Evolutionary conservation across 2,329 filamentous ascomycete genomes (phyloP).

Genomic region (Colletotrichum musae): DNA sequence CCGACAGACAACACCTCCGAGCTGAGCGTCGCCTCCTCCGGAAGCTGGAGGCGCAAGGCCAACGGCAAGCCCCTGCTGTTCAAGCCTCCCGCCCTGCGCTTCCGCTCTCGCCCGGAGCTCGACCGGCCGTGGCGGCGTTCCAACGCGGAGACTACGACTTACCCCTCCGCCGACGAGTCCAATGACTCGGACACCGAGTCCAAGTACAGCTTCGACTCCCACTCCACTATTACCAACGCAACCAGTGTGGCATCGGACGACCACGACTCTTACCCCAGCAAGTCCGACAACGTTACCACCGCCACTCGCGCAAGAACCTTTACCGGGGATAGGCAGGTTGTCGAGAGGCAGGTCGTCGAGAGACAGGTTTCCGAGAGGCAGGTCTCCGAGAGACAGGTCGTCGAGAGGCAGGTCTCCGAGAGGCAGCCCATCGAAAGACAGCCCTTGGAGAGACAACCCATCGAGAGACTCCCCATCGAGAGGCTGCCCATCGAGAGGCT

Average conservation of each 20-base stretch:
- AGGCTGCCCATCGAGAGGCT: too few relatives aligned
- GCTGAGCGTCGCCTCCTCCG: slow-evolving; percentile 33
- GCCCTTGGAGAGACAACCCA: too few relatives aligned
- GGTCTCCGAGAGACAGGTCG: too few relatives aligned
- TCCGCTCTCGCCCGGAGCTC: slow-evolving; percentile 30
- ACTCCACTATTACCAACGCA: slow-evolving; percentile 38
- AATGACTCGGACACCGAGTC: slow-evolving; percentile 41
- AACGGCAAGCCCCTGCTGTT: slow-evolving; percentile 35
- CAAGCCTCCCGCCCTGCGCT: slow-evolving; percentile 40
- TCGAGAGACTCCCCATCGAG: too few relatives aligned
- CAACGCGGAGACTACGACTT: slow-evolving; percentile 2
- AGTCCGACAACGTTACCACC: slow-evolving; percentile 16
- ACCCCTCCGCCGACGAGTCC: slow-evolving; percentile 39
- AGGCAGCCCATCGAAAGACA: too few relatives aligned
- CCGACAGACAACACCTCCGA: slow-evolving; percentile 34
- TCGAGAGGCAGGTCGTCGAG: not conserved
- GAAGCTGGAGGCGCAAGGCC: slow-evolving; percentile 24
- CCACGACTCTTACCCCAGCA: slow-evolving; percentile 20
- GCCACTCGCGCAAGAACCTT: slow-evolving; percentile 20
- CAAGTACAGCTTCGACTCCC: slow-evolving; percentile 39
- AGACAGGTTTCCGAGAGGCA: too few relatives aligned
- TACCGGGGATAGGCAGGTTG: slow-evolving; percentile 27
- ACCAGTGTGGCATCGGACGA: slow-evolving; percentile 39
- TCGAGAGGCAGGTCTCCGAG: too few relatives aligned
- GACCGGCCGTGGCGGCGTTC: slow-evolving; percentile 37